Percentiles rank a stretch among this genome's conserved stretches.
phyloP scores from a whole-genome alignment of 2,329 filamentous ascomycete species.

The Hypoxylon sp. region DNA sequence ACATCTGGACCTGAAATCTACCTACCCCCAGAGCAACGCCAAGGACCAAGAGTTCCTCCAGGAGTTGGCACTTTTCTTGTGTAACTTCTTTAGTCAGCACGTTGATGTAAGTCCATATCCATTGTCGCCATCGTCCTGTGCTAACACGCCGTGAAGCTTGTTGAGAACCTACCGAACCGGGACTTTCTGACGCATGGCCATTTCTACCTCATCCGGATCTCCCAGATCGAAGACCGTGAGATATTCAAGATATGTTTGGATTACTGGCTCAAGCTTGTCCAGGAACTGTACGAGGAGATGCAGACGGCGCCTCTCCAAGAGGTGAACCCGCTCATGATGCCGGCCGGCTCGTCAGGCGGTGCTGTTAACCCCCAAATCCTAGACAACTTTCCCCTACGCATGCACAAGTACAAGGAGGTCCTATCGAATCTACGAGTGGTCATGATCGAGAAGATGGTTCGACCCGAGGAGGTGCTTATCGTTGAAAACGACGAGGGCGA shows the following conservation, averaged over 20 bases:
- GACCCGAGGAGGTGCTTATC: slow-evolving; percentile 95
- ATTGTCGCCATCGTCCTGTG: neutral
- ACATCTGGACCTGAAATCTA: slow-evolving; percentile 86
- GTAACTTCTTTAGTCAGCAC: slow-evolving; percentile 96
- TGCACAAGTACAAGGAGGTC: slow-evolving; percentile 97
- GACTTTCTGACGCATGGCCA: slow-evolving; percentile 96
- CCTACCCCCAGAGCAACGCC: slow-evolving; percentile 90
- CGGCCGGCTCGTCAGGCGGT: slow-evolving; percentile 78
- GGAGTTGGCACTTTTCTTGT: slow-evolving; percentile 93
- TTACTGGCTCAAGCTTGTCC: slow-evolving; percentile 98
- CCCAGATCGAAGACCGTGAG: slow-evolving; percentile 97
- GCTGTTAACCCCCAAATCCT: slow-evolving; percentile 86
- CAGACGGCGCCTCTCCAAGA: slow-evolving; percentile 94
- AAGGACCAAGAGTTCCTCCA: slow-evolving; percentile 97
- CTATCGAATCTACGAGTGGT: slow-evolving; percentile 93
- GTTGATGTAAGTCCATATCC: slow-evolving; percentile 67
- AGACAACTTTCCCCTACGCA: slow-evolving; percentile 89
- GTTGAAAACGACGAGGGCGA: slow-evolving; percentile 99
- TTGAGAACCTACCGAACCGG: slow-evolving; percentile 93
- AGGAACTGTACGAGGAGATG: slow-evolving; percentile 99
- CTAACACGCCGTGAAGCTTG: slow-evolving; percentile 64
- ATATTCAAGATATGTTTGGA: slow-evolving; percentile 99
- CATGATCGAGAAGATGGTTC: slow-evolving; percentile 99
- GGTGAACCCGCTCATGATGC: slow-evolving; percentile 85
- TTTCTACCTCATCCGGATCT: slow-evolving; percentile 97